Conservation (phyloP, 2,329 filamentous ascomycete genomes). For the Waltergamsia citrina region DNA sequence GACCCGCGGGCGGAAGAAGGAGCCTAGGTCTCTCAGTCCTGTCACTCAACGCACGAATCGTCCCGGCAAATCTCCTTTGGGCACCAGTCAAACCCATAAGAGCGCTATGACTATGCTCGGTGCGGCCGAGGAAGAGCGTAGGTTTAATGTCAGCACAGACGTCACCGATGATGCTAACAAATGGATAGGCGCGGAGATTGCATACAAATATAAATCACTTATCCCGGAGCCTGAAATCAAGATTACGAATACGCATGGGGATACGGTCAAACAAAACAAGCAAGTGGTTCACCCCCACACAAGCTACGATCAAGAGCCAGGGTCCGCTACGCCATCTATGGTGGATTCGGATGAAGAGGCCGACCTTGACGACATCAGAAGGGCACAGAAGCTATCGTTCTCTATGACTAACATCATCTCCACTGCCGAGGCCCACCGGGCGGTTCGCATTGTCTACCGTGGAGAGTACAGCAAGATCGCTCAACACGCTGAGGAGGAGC, state of each 20-base stretch:
- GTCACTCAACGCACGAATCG: conserved; percentile 23
- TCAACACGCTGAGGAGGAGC: conserved; percentile 67
- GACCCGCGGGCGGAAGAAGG: conserved; percentile 50
- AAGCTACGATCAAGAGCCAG: conserved; percentile 64
- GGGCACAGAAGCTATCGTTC: conserved; percentile 76
- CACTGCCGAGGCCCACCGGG: conserved; percentile 66
- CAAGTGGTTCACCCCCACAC: conserved; percentile 68
- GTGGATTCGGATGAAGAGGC: conserved; percentile 81
- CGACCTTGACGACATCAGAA: conserved; percentile 74
- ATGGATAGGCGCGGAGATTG: conserved; percentile 39
- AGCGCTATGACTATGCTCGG: conserved; percentile 55
- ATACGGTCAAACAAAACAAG: conserved; percentile 46
- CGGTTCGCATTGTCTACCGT: conserved; percentile 81
- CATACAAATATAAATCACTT: conserved; percentile 53
- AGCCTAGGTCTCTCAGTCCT: conserved; percentile 34
- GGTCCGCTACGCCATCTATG: conserved; percentile 44
- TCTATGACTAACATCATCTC: conserved; percentile 72
- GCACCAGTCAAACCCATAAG: conserved; percentile 24
- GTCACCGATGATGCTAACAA: neutral
- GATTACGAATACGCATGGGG: conserved; percentile 52
- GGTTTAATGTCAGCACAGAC: conserved; percentile 20
- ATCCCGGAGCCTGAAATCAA: conserved; percentile 58
- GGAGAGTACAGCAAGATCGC: conserved; percentile 75
- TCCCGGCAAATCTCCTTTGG: conserved; percentile 20
- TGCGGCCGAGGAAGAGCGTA: conserved; percentile 72